Percentiles rank a stretch among this genome's conserved stretches.
These are phyloP conservation scores for Friedmanniomyces endolithicus DNA, from an alignment of 495 filamentous ascomycete species.

Conservation along the genomic window DNA sequence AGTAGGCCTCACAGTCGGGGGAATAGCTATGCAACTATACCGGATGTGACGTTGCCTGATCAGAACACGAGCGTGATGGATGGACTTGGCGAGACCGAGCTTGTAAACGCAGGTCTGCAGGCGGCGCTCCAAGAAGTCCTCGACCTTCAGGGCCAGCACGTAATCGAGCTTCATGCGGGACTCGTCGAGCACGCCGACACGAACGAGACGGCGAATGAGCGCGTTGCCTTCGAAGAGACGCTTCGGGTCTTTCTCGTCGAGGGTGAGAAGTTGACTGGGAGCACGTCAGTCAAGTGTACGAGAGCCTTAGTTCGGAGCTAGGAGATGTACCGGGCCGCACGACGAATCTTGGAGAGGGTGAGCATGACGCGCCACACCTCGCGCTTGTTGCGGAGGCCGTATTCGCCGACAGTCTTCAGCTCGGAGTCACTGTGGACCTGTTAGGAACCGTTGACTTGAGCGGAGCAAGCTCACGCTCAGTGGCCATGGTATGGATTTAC, in stretches of 20 bases:
- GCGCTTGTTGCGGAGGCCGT: conserved; percentile 98
- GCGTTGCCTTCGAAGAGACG: conserved; percentile 99
- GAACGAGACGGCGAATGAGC: conserved; percentile 98
- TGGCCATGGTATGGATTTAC: conserved; percentile 69
- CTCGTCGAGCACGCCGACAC: conserved; percentile 98
- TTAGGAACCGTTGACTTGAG: conserved; percentile 65
- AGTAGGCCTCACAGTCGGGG: not conserved
- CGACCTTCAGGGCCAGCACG: conserved; percentile 92
- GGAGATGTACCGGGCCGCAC: conserved; percentile 85
- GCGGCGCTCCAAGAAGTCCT: conserved; percentile 99
- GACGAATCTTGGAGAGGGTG: conserved; percentile 99
- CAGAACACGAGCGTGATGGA: conserved; percentile 98
- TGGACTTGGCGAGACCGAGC: conserved; percentile 97
- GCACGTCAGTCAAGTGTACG: not conserved
- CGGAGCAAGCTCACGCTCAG: conserved; percentile 96
- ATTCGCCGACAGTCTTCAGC: conserved; percentile 98
- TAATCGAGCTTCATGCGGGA: conserved; percentile 99
- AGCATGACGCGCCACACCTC: conserved; percentile 99
- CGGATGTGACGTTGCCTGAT: conserved; percentile 99
- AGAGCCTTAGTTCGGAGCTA: not conserved
- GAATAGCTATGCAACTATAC: conserved; percentile 26
- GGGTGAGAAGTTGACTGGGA: conserved; percentile 89
- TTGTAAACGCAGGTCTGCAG: conserved; percentile 99
- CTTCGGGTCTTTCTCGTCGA: conserved; percentile 99
- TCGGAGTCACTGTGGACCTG: conserved; percentile 79